Evolutionary conservation across 2,329 filamentous ascomycete genomes (phyloP).

Genomic region (Colletotrichum sp.): DNA sequence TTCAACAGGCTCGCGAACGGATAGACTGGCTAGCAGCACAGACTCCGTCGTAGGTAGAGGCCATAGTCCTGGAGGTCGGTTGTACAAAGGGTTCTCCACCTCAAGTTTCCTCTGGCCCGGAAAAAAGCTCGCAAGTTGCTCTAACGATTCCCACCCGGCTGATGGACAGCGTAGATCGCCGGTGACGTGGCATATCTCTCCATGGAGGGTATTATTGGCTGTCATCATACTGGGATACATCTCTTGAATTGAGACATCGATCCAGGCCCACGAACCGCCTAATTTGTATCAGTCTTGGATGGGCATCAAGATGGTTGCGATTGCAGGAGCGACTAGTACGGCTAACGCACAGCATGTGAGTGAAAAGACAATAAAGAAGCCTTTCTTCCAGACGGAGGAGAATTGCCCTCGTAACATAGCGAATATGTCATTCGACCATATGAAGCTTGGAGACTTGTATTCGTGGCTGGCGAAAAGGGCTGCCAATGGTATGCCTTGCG

Average conservation of each 20-base stretch:
- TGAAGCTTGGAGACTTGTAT: background rate
- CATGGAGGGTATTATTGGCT: background rate
- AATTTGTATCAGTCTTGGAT: background rate
- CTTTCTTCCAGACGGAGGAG: background rate
- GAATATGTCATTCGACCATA: background rate
- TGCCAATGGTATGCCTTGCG: background rate
- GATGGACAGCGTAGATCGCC: background rate
- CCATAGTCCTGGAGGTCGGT: background rate
- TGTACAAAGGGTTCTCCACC: background rate
- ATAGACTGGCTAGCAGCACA: background rate
- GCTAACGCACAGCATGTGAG: background rate
- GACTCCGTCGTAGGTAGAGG: background rate
- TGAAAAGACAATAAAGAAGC: background rate
- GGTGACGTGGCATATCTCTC: background rate
- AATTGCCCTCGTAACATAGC: background rate
- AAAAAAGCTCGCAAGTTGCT: background rate
- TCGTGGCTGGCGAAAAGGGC: background rate
- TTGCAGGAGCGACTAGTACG: background rate
- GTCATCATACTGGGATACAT: background rate
- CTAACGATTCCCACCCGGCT: background rate
- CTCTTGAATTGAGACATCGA: background rate
- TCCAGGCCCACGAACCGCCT: background rate
- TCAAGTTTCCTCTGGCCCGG: background rate
- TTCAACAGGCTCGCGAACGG: background rate
- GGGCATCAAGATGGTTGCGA: background rate